Percentiles rank a stretch among this genome's conserved stretches.
Evolutionary conservation across 768 basidiomycete species (phyloP).

Genomic region (Termitomyces sp.): DNA sequence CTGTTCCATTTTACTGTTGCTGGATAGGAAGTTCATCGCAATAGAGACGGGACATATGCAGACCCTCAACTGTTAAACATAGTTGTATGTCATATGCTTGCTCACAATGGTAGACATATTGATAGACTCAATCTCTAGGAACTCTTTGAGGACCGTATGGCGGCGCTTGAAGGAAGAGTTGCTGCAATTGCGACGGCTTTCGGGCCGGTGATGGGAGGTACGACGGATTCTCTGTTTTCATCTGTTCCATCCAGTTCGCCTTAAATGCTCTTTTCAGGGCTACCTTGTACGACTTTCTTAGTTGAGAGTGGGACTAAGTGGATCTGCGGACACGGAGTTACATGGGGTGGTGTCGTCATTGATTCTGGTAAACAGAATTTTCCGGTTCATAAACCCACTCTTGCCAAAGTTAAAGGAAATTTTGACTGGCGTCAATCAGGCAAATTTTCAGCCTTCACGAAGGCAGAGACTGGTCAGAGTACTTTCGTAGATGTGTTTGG

Average conservation of each 20-base stretch:
- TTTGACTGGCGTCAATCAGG: not conserved
- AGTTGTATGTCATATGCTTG: not conserved
- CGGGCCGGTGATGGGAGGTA: slow-evolving; percentile 60
- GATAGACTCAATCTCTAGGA: slow-evolving; percentile 22
- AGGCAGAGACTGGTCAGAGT: not conserved
- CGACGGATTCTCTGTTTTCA: not conserved
- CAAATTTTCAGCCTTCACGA: not conserved
- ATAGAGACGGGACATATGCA: not conserved
- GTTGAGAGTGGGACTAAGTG: slow-evolving; percentile 3
- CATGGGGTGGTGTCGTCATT: not conserved
- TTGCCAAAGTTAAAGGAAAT: not conserved
- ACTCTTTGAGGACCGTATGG: slow-evolving; percentile 77
- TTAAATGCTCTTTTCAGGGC: slow-evolving; percentile 9
- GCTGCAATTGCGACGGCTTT: slow-evolving; percentile 73
- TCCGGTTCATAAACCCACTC: not conserved
- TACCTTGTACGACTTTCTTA: slow-evolving; percentile 47
- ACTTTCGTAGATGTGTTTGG: not conserved
- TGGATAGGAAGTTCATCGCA: not conserved
- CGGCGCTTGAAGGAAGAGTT: slow-evolving; percentile 72
- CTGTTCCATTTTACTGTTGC: not conserved
- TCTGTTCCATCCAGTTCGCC: not conserved
- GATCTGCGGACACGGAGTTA: slow-evolving; percentile 3
- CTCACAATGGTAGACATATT: too few relatives aligned
- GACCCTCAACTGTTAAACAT: not conserved
- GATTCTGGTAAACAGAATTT: not conserved